A percentile compares a stretch with the other conserved stretches of the same genome.
Conservation (phyloP, 164 flowering plant species). For the Magnolia changhungtana region DNA sequence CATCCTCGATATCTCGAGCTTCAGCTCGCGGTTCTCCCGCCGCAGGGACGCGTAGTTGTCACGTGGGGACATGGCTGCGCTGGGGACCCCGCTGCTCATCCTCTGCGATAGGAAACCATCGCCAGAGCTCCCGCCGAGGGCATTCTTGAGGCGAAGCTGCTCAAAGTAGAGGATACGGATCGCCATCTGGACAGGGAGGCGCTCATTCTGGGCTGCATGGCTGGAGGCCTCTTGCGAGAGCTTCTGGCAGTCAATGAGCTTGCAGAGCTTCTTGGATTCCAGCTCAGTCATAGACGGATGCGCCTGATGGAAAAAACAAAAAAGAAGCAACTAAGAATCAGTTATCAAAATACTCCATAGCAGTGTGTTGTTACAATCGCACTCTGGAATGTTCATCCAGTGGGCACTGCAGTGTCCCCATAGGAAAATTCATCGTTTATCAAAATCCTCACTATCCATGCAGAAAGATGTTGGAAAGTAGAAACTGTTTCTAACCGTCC, state of each 20-base stretch:
- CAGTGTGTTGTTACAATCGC: not conserved
- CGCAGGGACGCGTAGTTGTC: constrained; percentile 77
- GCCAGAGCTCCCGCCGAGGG: constrained; percentile 46
- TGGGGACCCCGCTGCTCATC: constrained; percentile 64
- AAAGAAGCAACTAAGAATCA: not conserved
- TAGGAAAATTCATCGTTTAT: no score
- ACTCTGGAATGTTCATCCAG: no score
- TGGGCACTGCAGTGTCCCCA: no score
- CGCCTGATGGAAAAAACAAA: constrained; percentile 34
- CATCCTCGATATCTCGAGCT: constrained; percentile 72
- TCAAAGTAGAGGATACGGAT: constrained; percentile 67
- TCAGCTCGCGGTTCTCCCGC: constrained; percentile 73
- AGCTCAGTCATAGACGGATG: constrained; percentile 54
- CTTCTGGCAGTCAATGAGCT: constrained; percentile 69
- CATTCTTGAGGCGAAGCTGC: constrained; percentile 59
- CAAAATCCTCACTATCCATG: no score
- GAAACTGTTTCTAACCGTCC: no score
- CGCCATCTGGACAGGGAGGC: constrained; percentile 68
- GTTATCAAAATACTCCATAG: no score
- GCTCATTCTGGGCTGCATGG: constrained; percentile 79
- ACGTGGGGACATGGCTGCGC: constrained; percentile 77
- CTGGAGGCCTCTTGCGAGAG: constrained; percentile 73
- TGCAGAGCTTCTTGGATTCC: constrained; percentile 61
- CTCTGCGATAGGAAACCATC: constrained; percentile 55
- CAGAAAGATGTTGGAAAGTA: no score